Evolutionary conservation across 179 eudicot species (phyloP).

Genomic region (Actinidia chinensis): DNA sequence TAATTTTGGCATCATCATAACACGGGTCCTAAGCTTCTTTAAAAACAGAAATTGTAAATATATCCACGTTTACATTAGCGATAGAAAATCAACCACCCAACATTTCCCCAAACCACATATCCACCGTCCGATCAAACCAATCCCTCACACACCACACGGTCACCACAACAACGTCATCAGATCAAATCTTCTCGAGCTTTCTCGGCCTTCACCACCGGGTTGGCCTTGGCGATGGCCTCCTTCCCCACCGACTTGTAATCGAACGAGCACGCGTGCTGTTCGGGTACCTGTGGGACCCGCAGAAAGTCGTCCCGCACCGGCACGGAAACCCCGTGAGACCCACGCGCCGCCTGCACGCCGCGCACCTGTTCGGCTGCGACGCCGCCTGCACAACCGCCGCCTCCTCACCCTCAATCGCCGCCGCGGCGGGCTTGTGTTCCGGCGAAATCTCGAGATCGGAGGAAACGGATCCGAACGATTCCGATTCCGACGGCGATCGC

Average conservation of each 20-base stretch:
- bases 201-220: slow-evolving; percentile 42
- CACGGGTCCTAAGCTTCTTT: too few species aligned
- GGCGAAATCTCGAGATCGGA: background rate
- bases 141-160: background rate
- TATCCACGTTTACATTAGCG: too few species aligned
- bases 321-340: slow-evolving; percentile 57
- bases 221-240: slow-evolving; percentile 52
- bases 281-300: slow-evolving; percentile 52
- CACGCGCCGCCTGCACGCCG: slow-evolving; percentile 39
- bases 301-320: slow-evolving; percentile 43
- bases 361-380: slow-evolving; percentile 33
- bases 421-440: background rate
- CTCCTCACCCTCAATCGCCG: slow-evolving; percentile 9
- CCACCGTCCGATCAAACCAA: too few species aligned
- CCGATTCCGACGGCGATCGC: background rate
- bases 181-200: slow-evolving; percentile 46
- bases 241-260: slow-evolving; percentile 44
- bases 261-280: slow-evolving; percentile 43
- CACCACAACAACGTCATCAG: too few species aligned
- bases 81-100: too few species aligned
- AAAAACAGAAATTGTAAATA: too few species aligned
- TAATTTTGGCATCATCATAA: too few species aligned
- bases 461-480: background rate
- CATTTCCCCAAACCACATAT: too few species aligned
- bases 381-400: background rate